phyloP scores from a whole-genome alignment of 1,284 basidiomycete species.

The Boletus semigastroideus region DNA sequence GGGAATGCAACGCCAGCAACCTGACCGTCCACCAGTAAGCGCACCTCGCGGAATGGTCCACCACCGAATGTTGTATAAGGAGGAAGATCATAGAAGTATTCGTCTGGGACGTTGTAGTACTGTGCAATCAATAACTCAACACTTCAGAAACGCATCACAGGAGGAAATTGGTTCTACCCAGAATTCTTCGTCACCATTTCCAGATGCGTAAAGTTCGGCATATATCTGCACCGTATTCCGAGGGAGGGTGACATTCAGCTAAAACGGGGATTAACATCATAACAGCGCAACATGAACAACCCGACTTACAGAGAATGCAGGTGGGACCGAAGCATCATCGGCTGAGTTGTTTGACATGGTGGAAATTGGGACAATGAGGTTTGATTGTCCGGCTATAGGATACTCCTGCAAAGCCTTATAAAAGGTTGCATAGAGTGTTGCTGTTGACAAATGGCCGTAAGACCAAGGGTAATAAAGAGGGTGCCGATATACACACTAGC shows the following conservation, averaged over 20 bases:
- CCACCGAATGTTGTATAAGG: slow-evolving; percentile 51
- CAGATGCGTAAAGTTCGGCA: slow-evolving; percentile 72
- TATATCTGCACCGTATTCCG: slow-evolving; percentile 66
- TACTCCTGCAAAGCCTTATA: slow-evolving; percentile 56
- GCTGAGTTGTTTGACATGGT: slow-evolving; percentile 61
- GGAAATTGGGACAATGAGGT: slow-evolving; percentile 68
- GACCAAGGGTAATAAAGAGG: background rate
- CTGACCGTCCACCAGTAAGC: slow-evolving; percentile 70
- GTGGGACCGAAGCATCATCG: slow-evolving; percentile 71
- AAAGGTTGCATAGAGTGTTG: slow-evolving; percentile 68
- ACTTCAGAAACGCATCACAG: slow-evolving; percentile 1
- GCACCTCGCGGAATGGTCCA: slow-evolving; percentile 79
- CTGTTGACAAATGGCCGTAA: slow-evolving; percentile 35
- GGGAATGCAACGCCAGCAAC: slow-evolving; percentile 78
- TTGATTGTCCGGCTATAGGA: slow-evolving; percentile 58
- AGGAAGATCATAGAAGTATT: slow-evolving; percentile 58
- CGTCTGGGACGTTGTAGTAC: slow-evolving; percentile 72
- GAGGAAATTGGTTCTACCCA: slow-evolving; percentile 49
- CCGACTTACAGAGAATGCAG: slow-evolving; percentile 59
- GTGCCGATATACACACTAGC: slow-evolving; percentile 46
- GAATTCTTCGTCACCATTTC: slow-evolving; percentile 74
- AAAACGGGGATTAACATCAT: background rate
- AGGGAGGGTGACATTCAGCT: slow-evolving; percentile 71
- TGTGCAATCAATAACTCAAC: slow-evolving; percentile 28
- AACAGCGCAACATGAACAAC: background rate